phyloP scores from a whole-genome alignment of 768 basidiomycete genomes.

The Leccinellum rugosiceps region DNA sequence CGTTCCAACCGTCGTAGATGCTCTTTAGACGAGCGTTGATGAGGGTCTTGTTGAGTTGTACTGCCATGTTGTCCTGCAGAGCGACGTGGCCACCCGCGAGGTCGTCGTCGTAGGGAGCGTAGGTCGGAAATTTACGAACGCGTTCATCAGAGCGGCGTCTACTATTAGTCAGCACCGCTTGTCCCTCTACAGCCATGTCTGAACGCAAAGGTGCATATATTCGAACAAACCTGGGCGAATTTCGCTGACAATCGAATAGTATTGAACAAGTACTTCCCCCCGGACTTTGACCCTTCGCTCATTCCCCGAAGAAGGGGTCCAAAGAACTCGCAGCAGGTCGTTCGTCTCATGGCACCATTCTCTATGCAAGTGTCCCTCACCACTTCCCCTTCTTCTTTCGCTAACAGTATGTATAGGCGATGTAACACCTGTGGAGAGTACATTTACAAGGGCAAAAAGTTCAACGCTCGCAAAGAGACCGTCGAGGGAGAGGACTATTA shows the following conservation, averaged over 20 bases:
- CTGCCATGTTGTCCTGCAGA: conserved; percentile 45
- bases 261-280: conserved; percentile 94
- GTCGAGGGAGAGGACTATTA: conserved; percentile 97
- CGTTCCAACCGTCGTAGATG: conserved; percentile 62
- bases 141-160: conserved; percentile 14
- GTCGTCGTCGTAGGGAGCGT: conserved; percentile 5
- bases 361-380: conserved; percentile 66
- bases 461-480: conserved; percentile 98
- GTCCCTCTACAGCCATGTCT: conserved; percentile 52
- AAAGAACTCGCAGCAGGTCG: conserved; percentile 94
- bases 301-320: conserved; percentile 88
- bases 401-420: conserved; percentile 50
- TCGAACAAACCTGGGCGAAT: not conserved
- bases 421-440: conserved; percentile 98
- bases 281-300: conserved; percentile 97
- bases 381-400: not conserved
- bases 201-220: conserved; percentile 67
- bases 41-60: conserved; percentile 65
- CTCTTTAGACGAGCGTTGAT: conserved; percentile 57
- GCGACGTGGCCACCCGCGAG: conserved; percentile 11
- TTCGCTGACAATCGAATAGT: conserved; percentile 43
- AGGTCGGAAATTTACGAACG: conserved; percentile 33
- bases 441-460: conserved; percentile 99
- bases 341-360: conserved; percentile 99
- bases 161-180: conserved; percentile 30